These are phyloP conservation scores for Karstenula rhodostoma DNA, from an alignment of 2,329 filamentous ascomycete species.

Conservation along the genomic window DNA sequence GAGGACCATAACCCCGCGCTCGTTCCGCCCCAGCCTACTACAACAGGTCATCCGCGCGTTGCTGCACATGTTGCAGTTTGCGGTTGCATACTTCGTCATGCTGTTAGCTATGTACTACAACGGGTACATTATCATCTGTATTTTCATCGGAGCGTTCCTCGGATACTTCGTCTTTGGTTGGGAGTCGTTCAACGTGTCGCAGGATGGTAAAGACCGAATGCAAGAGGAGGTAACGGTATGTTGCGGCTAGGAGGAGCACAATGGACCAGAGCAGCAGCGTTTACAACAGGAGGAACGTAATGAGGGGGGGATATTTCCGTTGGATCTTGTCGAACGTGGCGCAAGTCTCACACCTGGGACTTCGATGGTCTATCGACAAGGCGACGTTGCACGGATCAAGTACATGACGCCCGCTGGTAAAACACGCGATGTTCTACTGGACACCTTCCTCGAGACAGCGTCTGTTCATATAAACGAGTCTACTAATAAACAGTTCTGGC, in stretches of 20 bases:
- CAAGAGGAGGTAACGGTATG: conserved; percentile 47
- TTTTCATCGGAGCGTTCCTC: conserved; percentile 47
- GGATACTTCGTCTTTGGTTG: conserved; percentile 49
- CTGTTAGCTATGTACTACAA: conserved; percentile 73
- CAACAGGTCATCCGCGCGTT: conserved; percentile 74
- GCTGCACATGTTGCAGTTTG: conserved; percentile 78
- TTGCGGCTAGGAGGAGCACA: conserved; percentile 34
- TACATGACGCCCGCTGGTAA: neutral
- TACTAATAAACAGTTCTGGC: neutral
- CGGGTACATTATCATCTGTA: conserved; percentile 70
- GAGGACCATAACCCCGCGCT: neutral
- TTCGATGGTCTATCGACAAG: neutral
- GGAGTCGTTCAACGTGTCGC: conserved; percentile 41
- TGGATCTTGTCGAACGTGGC: neutral
- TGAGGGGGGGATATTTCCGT: neutral
- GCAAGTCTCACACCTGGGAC: neutral
- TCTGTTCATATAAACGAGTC: neutral
- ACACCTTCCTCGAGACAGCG: neutral
- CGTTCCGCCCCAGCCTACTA: conserved; percentile 64
- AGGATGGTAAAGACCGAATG: conserved; percentile 39
- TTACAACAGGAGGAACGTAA: neutral
- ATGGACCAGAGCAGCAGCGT: neutral
- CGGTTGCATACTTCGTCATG: conserved; percentile 83
- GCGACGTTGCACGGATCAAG: neutral
- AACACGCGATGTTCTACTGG: neutral